Percentiles rank a stretch among this genome's conserved stretches.
Evolutionary conservation across 768 basidiomycete genomes (phyloP).

Genomic region (Boletus rubropictus): DNA sequence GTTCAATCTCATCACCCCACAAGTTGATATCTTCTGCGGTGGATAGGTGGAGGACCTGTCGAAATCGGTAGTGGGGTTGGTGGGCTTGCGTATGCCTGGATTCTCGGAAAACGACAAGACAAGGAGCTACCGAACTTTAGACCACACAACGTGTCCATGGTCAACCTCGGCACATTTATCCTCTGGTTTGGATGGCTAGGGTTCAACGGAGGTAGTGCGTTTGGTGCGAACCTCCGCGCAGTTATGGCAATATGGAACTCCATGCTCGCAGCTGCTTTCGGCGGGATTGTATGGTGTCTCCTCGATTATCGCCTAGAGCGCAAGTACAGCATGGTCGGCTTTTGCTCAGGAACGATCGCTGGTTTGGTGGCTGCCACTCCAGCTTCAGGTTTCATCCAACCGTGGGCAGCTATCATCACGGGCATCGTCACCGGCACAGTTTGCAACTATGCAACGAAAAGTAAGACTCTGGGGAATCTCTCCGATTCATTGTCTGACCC

Average conservation of each 20-base stretch:
- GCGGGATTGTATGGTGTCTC: slow-evolving; percentile 77
- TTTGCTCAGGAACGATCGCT: slow-evolving; percentile 84
- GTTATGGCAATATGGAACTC: slow-evolving; percentile 85
- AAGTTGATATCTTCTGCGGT: neutral
- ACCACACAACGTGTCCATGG: slow-evolving; percentile 82
- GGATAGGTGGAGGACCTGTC: slow-evolving; percentile 74
- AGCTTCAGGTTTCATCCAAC: slow-evolving; percentile 72
- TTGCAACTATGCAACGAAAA: slow-evolving; percentile 81
- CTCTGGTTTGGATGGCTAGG: slow-evolving; percentile 87
- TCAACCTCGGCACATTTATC: slow-evolving; percentile 77
- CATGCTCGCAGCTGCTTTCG: slow-evolving; percentile 79
- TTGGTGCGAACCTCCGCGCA: slow-evolving; percentile 83
- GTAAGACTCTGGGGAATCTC: slow-evolving; percentile 35
- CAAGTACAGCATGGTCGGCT: slow-evolving; percentile 86
- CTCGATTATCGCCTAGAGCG: slow-evolving; percentile 75
- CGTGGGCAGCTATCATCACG: slow-evolving; percentile 72
- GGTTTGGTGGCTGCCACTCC: slow-evolving; percentile 88
- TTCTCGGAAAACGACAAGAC: slow-evolving; percentile 75
- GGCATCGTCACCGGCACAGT: slow-evolving; percentile 67
- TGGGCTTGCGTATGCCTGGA: slow-evolving; percentile 81
- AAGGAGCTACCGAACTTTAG: slow-evolving; percentile 72
- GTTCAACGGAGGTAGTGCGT: slow-evolving; percentile 90
- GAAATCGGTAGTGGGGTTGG: slow-evolving; percentile 83
- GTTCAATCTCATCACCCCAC: neutral
- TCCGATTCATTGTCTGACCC: slow-evolving; percentile 8